A percentile compares a stretch with the other conserved stretches of the same genome.
Evolutionary conservation across 2,329 filamentous ascomycete species (phyloP).

Genomic region (Macrophomina phaseolina): DNA sequence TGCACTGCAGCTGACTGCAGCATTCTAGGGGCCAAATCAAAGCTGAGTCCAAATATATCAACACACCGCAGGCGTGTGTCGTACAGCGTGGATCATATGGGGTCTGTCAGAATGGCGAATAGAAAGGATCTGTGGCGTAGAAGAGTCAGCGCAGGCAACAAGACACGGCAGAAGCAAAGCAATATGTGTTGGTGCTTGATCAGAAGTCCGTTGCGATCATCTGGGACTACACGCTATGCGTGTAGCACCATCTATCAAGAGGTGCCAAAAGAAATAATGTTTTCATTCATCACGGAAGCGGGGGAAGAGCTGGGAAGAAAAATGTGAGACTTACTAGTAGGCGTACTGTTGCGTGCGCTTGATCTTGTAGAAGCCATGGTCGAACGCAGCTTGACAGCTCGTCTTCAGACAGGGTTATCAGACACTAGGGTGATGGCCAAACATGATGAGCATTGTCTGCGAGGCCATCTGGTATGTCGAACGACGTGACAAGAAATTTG

Average conservation of each 20-base stretch:
- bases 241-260: conserved; percentile 76
- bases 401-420: background rate
- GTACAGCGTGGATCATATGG: background rate
- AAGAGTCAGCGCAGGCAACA: conserved; percentile 2
- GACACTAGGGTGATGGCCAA: background rate
- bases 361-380: no score
- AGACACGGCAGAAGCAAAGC: conserved; percentile 21
- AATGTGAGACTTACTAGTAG: conserved; percentile 41
- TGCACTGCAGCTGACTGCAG: background rate
- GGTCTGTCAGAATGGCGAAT: background rate
- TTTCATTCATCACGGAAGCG: conserved; percentile 15
- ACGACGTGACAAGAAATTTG: background rate
- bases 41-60: background rate
- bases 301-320: conserved; percentile 47
- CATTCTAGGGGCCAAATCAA: background rate
- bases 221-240: conserved; percentile 45
- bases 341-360: background rate
- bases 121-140: background rate
- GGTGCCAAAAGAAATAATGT: conserved; percentile 79
- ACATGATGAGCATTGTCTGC: background rate
- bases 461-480: conserved; percentile 66
- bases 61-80: background rate
- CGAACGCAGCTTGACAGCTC: no score
- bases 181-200: conserved; percentile 41
- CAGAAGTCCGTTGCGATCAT: conserved; percentile 87